phyloP scores from a whole-genome alignment of 305 asterid species.

The Ajuga reptans region DNA sequence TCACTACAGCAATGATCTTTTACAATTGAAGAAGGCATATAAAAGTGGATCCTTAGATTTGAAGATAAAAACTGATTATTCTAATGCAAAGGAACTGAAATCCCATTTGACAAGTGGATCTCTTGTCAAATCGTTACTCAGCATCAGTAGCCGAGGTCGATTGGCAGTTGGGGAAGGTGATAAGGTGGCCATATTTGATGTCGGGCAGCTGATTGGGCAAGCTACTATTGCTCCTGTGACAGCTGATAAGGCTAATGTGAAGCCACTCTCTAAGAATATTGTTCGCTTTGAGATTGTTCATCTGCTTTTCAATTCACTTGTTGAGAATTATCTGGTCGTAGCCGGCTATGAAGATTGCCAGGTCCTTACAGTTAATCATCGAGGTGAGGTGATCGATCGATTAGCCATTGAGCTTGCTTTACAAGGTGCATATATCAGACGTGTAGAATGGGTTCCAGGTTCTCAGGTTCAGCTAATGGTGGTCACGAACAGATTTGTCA shows the following conservation, averaged over 20 bases:
- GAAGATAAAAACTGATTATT: conserved; percentile 94
- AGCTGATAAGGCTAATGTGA: conserved; percentile 97
- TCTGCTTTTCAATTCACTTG: conserved; percentile 73
- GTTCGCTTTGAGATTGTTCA: conserved; percentile 97
- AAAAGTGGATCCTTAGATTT: conserved; percentile 96
- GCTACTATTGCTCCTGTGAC: conserved; percentile 91
- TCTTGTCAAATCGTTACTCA: conserved; percentile 84
- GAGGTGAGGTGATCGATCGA: conserved; percentile 97
- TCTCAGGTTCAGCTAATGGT: conserved; percentile 99
- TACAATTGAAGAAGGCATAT: conserved; percentile 93
- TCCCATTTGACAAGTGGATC: conserved; percentile 91
- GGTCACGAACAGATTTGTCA: conserved; percentile 84
- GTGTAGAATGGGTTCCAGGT: conserved; percentile 93
- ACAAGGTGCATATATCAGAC: conserved; percentile 95
- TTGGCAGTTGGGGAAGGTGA: conserved; percentile 99
- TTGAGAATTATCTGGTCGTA: conserved; percentile 87
- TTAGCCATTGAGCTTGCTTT: conserved; percentile 93
- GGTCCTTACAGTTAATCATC: conserved; percentile 87
- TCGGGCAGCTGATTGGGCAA: conserved; percentile 97
- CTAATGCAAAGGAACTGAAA: conserved; percentile 92
- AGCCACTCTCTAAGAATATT: conserved; percentile 92
- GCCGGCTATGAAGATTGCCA: conserved; percentile 99
- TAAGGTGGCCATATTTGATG: conserved; percentile 95
- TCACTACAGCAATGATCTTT: conserved; percentile 55
- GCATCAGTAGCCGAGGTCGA: conserved; percentile 86